These are phyloP conservation scores for Rubia yunnanensis DNA, from an alignment of 257 asterid species.

Conservation along the genomic window DNA sequence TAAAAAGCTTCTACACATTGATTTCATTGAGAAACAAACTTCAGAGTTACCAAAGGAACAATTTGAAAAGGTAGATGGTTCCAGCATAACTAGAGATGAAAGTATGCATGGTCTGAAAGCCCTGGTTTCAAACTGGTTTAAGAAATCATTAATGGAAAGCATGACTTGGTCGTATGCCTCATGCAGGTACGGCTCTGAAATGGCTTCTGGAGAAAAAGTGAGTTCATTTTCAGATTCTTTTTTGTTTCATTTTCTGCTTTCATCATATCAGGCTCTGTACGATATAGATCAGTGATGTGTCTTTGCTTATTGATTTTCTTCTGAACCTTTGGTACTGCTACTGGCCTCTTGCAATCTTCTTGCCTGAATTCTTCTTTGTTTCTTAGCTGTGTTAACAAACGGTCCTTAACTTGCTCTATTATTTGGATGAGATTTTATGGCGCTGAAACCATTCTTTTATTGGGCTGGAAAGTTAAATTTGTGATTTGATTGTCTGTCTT, in stretches of 20 bases:
- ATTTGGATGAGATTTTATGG: background rate
- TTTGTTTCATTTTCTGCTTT: background rate
- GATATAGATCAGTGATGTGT: background rate
- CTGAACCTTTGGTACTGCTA: background rate
- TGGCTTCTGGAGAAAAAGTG: slow-evolving; percentile 58
- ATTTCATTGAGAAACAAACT: slow-evolving; percentile 32
- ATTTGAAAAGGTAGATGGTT: slow-evolving; percentile 24
- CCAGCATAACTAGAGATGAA: slow-evolving; percentile 19
- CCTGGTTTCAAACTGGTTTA: slow-evolving; percentile 52
- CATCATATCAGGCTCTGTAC: background rate
- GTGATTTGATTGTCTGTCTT: background rate
- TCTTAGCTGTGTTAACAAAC: background rate
- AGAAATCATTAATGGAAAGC: slow-evolving; percentile 42
- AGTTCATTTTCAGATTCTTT: slow-evolving; percentile 15
- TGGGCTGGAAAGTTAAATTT: background rate
- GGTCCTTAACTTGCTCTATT: background rate
- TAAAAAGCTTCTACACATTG: slow-evolving; percentile 56
- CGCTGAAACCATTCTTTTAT: background rate
- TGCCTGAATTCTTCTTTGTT: background rate
- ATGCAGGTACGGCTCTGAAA: slow-evolving; percentile 39
- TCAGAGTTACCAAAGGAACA: slow-evolving; percentile 33
- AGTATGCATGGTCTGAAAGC: slow-evolving; percentile 36
- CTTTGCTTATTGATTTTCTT: background rate
- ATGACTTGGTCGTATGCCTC: slow-evolving; percentile 63
- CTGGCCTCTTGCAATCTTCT: background rate